Conservation (phyloP, 2,329 filamentous ascomycete genomes). For the Cyphellophora europaea region DNA sequence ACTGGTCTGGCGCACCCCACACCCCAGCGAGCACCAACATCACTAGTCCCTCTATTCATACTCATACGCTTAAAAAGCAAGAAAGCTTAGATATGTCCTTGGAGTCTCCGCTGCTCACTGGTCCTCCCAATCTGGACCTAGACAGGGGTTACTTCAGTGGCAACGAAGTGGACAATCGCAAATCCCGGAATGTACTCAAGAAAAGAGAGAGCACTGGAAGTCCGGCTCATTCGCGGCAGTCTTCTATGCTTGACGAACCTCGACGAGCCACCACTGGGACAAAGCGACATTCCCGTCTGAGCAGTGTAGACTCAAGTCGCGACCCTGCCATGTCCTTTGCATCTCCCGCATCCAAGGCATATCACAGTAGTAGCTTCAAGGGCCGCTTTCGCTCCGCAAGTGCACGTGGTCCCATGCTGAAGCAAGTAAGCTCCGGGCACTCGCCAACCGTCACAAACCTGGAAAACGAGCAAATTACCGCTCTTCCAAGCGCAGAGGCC, state of each 20-base stretch:
- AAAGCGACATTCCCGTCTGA: slow-evolving; percentile 67
- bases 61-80: slow-evolving; percentile 19
- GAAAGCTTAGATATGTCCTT: slow-evolving; percentile 6
- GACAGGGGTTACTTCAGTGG: slow-evolving; percentile 93
- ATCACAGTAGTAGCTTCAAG: slow-evolving; percentile 49
- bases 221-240: slow-evolving; percentile 55
- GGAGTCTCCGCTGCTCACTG: slow-evolving; percentile 23
- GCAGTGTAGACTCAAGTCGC: slow-evolving; percentile 65
- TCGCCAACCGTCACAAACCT: slow-evolving; percentile 50
- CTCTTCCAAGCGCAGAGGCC: slow-evolving; percentile 38
- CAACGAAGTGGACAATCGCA: slow-evolving; percentile 67
- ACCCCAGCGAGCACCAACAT: slow-evolving; percentile 22
- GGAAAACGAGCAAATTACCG: slow-evolving; percentile 29
- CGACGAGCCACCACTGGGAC: slow-evolving; percentile 56
- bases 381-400: slow-evolving; percentile 51
- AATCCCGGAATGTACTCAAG: slow-evolving; percentile 64
- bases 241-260: slow-evolving; percentile 70
- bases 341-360: slow-evolving; percentile 57
- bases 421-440: slow-evolving; percentile 28
- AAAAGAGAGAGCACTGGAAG: slow-evolving; percentile 46
- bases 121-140: slow-evolving; percentile 44
- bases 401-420: slow-evolving; percentile 40
- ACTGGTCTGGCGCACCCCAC: slow-evolving; percentile 45
- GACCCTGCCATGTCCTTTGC: slow-evolving; percentile 42
- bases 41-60: slow-evolving; percentile 14